Percentiles rank a stretch among this genome's conserved stretches.
These are phyloP conservation scores for Lepiota subincarnata DNA, from an alignment of 768 basidiomycete genomes.

Conservation along the genomic window DNA sequence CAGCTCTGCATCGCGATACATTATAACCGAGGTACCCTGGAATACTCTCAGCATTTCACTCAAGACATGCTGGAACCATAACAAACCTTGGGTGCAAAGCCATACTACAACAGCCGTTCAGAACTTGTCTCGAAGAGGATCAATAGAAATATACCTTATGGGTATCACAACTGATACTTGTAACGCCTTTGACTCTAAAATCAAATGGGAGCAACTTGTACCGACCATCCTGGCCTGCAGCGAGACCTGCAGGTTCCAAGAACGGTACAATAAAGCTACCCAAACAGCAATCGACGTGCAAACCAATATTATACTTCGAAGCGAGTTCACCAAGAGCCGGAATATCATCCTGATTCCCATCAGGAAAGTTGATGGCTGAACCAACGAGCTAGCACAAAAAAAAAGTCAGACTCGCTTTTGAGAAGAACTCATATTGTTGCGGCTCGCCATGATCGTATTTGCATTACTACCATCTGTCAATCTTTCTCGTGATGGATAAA, in stretches of 20 bases:
- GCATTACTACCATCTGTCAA: constrained; percentile 49
- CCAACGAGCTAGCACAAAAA: constrained; percentile 60
- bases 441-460: constrained; percentile 80
- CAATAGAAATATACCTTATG: constrained; percentile 61
- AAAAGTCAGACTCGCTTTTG: not conserved
- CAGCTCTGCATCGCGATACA: constrained; percentile 81
- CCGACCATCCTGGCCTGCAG: constrained; percentile 49
- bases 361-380: constrained; percentile 82
- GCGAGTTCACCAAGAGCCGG: constrained; percentile 74
- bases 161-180: constrained; percentile 92
- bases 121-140: not conserved
- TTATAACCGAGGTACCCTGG: constrained; percentile 89
- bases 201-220: constrained; percentile 75
- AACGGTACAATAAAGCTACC: constrained; percentile 94
- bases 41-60: not conserved
- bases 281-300: constrained; percentile 95
- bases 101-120: constrained; percentile 52
- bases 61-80: constrained; percentile 1
- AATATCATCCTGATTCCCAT: constrained; percentile 87
- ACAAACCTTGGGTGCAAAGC: constrained; percentile 85
- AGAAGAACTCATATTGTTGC: not conserved
- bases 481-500: not conserved
- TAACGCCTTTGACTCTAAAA: constrained; percentile 88
- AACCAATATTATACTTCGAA: constrained; percentile 65
- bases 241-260: constrained; percentile 73